Evolutionary conservation across 2,329 filamentous ascomycete genomes (phyloP).

Genomic region (Alternaria sp.): DNA sequence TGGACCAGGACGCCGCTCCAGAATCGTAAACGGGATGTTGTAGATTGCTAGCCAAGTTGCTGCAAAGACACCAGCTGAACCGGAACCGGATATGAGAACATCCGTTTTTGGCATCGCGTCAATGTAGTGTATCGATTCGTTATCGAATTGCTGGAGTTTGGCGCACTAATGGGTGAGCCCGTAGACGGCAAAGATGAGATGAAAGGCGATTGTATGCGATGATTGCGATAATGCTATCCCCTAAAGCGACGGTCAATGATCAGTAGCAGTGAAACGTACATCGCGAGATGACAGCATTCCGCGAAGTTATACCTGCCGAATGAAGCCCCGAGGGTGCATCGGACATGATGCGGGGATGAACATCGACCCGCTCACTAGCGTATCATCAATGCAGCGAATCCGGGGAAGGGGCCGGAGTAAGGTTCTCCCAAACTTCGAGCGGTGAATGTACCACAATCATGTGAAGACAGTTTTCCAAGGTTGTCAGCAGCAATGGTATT

Average conservation of each 20-base stretch:
- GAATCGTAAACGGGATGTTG: constrained; percentile 62
- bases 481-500: not conserved
- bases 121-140: not conserved
- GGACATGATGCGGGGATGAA: constrained; percentile 18
- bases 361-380: constrained; percentile 3
- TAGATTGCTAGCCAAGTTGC: constrained; percentile 66
- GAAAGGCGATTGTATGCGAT: not conserved
- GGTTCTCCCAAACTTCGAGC: not conserved
- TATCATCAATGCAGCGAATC: not conserved
- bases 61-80: constrained; percentile 67
- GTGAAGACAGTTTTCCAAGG: not conserved
- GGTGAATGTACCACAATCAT: not conserved
- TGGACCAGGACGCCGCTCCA: constrained; percentile 63
- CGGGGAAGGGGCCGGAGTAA: not conserved
- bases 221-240: not conserved
- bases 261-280: not conserved
- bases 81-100: constrained; percentile 66
- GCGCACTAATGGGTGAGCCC: too few species aligned
- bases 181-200: not conserved
- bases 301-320: constrained; percentile 2
- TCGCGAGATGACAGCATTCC: not conserved
- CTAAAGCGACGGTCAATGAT: not conserved
- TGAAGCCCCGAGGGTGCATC: constrained; percentile 11
- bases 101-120: constrained; percentile 47
- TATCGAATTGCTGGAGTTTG: not conserved